Evolutionary conservation across 2,329 filamentous ascomycete genomes (phyloP).

Genomic region (Penicillium sp.): DNA sequence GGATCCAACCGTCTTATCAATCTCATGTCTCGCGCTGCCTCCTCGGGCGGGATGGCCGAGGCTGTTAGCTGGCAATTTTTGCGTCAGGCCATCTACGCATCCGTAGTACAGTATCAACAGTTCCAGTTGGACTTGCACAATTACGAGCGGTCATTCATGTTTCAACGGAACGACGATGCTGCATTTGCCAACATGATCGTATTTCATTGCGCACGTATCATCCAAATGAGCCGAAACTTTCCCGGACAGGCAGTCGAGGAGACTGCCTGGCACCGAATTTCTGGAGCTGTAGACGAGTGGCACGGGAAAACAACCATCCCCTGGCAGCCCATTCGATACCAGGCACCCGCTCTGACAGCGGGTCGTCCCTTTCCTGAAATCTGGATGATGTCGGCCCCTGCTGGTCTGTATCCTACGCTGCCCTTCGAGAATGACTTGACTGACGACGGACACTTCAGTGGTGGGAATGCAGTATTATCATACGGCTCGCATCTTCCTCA

Average conservation of each 20-base stretch:
- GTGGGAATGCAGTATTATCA: slow-evolving; percentile 42
- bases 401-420: slow-evolving; percentile 23
- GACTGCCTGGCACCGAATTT: slow-evolving; percentile 24
- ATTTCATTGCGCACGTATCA: slow-evolving; percentile 40
- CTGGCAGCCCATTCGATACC: slow-evolving; percentile 35
- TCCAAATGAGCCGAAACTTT: slow-evolving; percentile 29
- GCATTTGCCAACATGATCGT: slow-evolving; percentile 41
- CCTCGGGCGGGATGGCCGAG: slow-evolving; percentile 41
- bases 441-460: slow-evolving; percentile 19
- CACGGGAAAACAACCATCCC: slow-evolving; percentile 28
- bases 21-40: slow-evolving; percentile 39
- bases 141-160: slow-evolving; percentile 39
- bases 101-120: slow-evolving; percentile 36
- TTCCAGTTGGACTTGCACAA: slow-evolving; percentile 40
- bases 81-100: slow-evolving; percentile 43
- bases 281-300: slow-evolving; percentile 31
- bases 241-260: slow-evolving; percentile 21
- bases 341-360: slow-evolving; percentile 21
- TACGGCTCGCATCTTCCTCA: slow-evolving; percentile 31
- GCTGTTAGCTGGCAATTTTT: slow-evolving; percentile 45
- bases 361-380: slow-evolving; percentile 34
- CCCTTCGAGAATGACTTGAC: not conserved
- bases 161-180: slow-evolving; percentile 38
- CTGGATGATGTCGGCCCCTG: slow-evolving; percentile 38
- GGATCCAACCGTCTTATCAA: slow-evolving; percentile 42